Evolutionary conservation across 306 rosid genomes (phyloP), one percentile per base, ranked within the genome.

Genomic region (Cicer yamashitae): DNA sequence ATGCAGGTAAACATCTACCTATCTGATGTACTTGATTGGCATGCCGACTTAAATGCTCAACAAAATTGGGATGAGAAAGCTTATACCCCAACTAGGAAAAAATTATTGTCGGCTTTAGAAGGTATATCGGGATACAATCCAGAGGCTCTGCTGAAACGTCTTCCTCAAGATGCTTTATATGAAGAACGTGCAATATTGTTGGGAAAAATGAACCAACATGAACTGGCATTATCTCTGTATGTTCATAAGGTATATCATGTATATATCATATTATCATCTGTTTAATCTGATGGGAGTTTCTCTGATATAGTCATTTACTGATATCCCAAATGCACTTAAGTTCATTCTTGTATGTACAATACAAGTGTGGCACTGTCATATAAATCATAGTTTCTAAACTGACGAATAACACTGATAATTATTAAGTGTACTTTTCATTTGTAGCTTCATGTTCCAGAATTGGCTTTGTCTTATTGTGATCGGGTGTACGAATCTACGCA

Each of bases 161-260:
- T 96, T 79, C 97, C 99, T 8, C 70, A 83, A 2, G 91, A 92
- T 86, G 98, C 97, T 79, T 76, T 96, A 77, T 96, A 87, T 47
- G 99, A 96, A 82, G 99, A 96, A 77, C 99, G 92, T 66, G 99
- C 99, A 64, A 71, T 90, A 64, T 86, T 96, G 81, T 68, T 92
- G 84, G 99, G 98, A 41, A 96, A 90, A 85, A 89, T 96, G 93
- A 92, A 92, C 82, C 98, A 92, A 73, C 99, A 96, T 84, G 97
- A 96, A 87, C 87, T 96, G 77, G 97, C 99, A 69, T 79, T 96
- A 52, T 90, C 98, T 71, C 81, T 92, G 46, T 92, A 92, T 82
- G 98, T 96, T 77, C 98, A 90, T 13, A 96, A 96, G 97, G 99
- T 96, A 86, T 58, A 73, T 67, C 37, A 8, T 52, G 30, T 72